Percentiles rank a stretch among this genome's conserved stretches.
Evolutionary conservation across 495 filamentous ascomycete genomes (phyloP).

Genomic region (Penicillium silybi): DNA sequence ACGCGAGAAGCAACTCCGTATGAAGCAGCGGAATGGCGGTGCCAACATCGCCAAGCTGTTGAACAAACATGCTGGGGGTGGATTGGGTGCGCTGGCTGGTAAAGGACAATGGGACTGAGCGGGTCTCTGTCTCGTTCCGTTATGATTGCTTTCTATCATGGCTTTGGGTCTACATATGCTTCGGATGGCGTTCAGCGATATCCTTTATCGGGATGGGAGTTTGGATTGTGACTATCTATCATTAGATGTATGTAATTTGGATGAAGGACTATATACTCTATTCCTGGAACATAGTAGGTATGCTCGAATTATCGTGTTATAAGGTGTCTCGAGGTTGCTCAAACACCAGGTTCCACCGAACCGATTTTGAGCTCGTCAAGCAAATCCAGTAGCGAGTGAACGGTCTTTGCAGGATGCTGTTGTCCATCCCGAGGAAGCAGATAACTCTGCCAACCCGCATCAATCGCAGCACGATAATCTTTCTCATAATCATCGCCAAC

Average conservation of each 20-base stretch:
- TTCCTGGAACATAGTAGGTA: background rate
- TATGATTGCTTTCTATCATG: background rate
- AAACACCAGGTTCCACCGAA: background rate
- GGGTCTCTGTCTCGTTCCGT: background rate
- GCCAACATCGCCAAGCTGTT: slow-evolving; percentile 36
- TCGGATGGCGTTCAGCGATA: background rate
- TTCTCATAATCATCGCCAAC: slow-evolving; percentile 65
- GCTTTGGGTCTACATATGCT: background rate
- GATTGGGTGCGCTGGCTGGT: slow-evolving; percentile 30
- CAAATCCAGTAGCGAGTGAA: slow-evolving; percentile 31
- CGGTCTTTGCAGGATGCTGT: slow-evolving; percentile 8
- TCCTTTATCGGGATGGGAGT: background rate
- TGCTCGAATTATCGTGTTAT: background rate
- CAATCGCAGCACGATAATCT: slow-evolving; percentile 56
- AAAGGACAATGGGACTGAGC: slow-evolving; percentile 39
- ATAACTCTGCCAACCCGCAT: slow-evolving; percentile 62
- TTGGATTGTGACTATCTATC: background rate
- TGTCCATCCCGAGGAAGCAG: slow-evolving; percentile 39
- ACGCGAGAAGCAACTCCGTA: slow-evolving; percentile 56
- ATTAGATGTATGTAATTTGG: background rate
- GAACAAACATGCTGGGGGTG: slow-evolving; percentile 32
- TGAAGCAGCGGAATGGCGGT: slow-evolving; percentile 39
- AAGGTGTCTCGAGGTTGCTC: background rate
- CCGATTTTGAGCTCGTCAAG: slow-evolving; percentile 10
- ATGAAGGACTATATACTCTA: background rate